These are phyloP conservation scores for Pseudotulostoma volvatum DNA, from an alignment of 495 filamentous ascomycete genomes.

Conservation along the genomic window DNA sequence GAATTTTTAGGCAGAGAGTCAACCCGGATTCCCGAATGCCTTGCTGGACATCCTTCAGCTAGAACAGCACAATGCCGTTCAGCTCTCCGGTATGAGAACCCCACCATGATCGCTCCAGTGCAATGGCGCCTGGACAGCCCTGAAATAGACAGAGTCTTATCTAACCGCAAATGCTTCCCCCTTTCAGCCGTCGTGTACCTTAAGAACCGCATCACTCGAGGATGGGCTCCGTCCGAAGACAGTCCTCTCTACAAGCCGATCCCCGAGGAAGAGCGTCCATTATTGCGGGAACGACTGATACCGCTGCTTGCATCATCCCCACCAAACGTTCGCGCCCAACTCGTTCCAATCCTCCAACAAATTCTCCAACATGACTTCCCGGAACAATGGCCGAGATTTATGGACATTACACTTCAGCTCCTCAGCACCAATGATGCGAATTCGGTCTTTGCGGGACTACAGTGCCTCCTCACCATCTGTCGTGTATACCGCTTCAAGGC, in stretches of 20 bases:
- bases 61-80: slow-evolving; percentile 68
- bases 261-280: slow-evolving; percentile 74
- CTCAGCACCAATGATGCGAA: slow-evolving; percentile 66
- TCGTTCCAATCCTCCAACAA: slow-evolving; percentile 86
- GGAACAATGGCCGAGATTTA: slow-evolving; percentile 78
- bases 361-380: slow-evolving; percentile 93
- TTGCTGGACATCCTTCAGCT: slow-evolving; percentile 77
- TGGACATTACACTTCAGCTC: slow-evolving; percentile 78
- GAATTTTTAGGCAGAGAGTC: slow-evolving; percentile 68
- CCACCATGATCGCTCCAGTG: slow-evolving; percentile 1
- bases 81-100: slow-evolving; percentile 60
- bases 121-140: slow-evolving; percentile 2
- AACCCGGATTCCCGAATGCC: slow-evolving; percentile 77
- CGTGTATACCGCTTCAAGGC: slow-evolving; percentile 88
- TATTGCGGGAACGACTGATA: slow-evolving; percentile 71
- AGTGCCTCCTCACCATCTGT: slow-evolving; percentile 87
- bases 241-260: slow-evolving; percentile 45
- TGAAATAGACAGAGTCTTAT: slow-evolving; percentile 5
- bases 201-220: slow-evolving; percentile 87
- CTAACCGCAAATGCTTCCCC: no score
- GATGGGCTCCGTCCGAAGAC: slow-evolving; percentile 70
- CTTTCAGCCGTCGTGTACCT: slow-evolving; percentile 80
- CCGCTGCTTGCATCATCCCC: slow-evolving; percentile 72
- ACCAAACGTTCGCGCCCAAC: slow-evolving; percentile 68
- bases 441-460: slow-evolving; percentile 81